Evolutionary conservation across 306 rosid genomes (phyloP), one percentile per base, ranked within the genome.

Genomic region (Mimosa bimucronata): DNA sequence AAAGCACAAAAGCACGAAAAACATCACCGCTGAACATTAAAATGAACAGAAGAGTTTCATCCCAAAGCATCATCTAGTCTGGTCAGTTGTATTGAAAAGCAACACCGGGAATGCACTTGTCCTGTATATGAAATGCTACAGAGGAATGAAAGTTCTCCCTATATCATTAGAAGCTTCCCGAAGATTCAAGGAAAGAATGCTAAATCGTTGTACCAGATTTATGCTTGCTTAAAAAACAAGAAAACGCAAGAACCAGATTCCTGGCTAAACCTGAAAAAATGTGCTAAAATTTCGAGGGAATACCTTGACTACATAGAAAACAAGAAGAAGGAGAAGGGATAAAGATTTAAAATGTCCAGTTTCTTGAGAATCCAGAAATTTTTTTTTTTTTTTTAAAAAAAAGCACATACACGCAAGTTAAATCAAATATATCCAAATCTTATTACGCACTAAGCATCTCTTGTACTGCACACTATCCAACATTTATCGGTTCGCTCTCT

Each of bases 201-300:
- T 40, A 82, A 58, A 80, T 78, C 76, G 45, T 80, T 76, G 80
- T 74, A 74, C 71, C 78, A 75, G 76, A 77, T 82, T 83, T 52
- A 77, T 78, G 83, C 84, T 95, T 81, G 88, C 97, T 95, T 92
- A 75, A 72, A 31, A 77, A 81, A 78, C 77, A 95, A 90, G 98
- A 87, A 92, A 94, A 85, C 80, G 78, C 80, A 77, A 83, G 66
- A 72, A 83, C 48, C 81, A 87, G 86, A 90, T 84, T 82, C 86
- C 68, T 64, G 52, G 55, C 67, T 76, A 3, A 48, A 82, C 79
- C 38, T 60, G 1, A 18, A 57, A 77, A 26, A 77, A 74, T 74
- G n/a, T 41, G 26, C 73, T 9, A 45, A 82, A 86, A 48, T 82
- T 40, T 74, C 58, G 79, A 60, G 82, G 45, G 82, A 60, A 25